These are phyloP conservation scores for Oryza australiensis DNA, from an alignment of 176 grass and related monocot genomes.

Conservation along the genomic window DNA sequence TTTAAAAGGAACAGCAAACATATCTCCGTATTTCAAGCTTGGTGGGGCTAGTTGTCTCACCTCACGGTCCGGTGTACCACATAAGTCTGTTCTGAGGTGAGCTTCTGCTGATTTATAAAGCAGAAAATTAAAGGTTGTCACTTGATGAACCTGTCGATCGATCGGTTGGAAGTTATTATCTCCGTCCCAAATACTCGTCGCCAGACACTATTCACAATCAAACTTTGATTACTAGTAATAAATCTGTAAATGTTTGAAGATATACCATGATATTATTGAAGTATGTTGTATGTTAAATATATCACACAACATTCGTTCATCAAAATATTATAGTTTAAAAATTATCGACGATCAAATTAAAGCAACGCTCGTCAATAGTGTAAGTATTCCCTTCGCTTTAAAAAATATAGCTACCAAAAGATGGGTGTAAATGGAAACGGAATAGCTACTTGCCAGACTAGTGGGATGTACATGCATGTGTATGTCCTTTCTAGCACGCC, in stretches of 20 bases:
- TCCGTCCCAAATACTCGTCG: background rate
- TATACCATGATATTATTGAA: no score
- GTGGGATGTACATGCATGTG: background rate
- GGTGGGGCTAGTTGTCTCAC: constrained; percentile 1
- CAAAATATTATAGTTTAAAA: background rate
- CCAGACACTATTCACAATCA: background rate
- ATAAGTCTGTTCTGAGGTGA: constrained; percentile 58
- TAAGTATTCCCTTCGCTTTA: background rate
- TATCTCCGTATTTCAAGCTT: constrained; percentile 18
- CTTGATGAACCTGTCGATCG: constrained; percentile 14
- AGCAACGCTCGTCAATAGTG: background rate
- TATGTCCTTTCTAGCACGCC: no score
- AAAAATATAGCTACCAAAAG: no score
- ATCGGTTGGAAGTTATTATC: background rate
- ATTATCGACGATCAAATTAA: background rate
- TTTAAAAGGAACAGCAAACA: background rate
- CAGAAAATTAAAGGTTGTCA: constrained; percentile 16
- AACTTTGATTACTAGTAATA: background rate
- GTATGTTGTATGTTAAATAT: no score
- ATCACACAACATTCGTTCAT: background rate
- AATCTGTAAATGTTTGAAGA: background rate
- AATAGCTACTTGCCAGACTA: background rate
- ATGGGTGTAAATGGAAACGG: no score
- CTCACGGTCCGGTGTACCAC: constrained; percentile 45
- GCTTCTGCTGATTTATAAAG: constrained; percentile 28